Evolutionary conservation across 371 early-diverging fungal genomes (phyloP), one percentile per base, ranked within the genome.

Genomic region (Choanephora cucurbitarum): DNA sequence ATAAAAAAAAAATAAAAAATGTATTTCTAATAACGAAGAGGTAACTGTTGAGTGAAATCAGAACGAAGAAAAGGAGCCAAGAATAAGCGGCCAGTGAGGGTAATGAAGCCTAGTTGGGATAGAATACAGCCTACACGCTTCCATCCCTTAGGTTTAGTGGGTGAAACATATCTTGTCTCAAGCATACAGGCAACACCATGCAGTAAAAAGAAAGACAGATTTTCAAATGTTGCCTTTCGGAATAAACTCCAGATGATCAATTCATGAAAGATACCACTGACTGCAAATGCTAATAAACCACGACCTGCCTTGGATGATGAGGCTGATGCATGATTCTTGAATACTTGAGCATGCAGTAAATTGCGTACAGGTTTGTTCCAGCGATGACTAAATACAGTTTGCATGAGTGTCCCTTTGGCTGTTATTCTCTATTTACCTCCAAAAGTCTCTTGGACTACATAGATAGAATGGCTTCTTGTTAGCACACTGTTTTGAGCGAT

Each of bases 361-460:
- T 72, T 72, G 0, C 70, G 66, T 4, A 75, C 67, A 1, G 58
- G 55, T 24, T 32, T 56, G 28, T 72, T 75, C 72, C 75, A 75
- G 19, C 75, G 69, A 44, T 59, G 62, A 39, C 75, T 73, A 31
- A 18, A 41, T 15, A 32, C 31, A 45, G 9, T 31, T 11, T 21
- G 18, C 32, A 9, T 22, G 37, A 18, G 5, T 37, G 21, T 45
- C 19, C 5, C 19, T 37, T 18, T 15, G 13, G 49, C 14, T 3
- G 11, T 45, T 48, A 8, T 7, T 10, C 19, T 23, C 15, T 39
- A 4, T 46, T 52, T 70, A 75, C 75, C 72, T 69, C 75, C 75
- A 75, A 39, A 75, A 75, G 41, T 75, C 72, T 23, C 44, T 61
- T 32, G 75, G 75, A 37, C 75, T 74, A 51, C 33, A 33, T 23